Percentiles rank a stretch among this genome's conserved stretches.
Evolutionary conservation across 139 green algal species (phyloP).

Genomic region (Auxenochlorella pyrenoidosa): DNA sequence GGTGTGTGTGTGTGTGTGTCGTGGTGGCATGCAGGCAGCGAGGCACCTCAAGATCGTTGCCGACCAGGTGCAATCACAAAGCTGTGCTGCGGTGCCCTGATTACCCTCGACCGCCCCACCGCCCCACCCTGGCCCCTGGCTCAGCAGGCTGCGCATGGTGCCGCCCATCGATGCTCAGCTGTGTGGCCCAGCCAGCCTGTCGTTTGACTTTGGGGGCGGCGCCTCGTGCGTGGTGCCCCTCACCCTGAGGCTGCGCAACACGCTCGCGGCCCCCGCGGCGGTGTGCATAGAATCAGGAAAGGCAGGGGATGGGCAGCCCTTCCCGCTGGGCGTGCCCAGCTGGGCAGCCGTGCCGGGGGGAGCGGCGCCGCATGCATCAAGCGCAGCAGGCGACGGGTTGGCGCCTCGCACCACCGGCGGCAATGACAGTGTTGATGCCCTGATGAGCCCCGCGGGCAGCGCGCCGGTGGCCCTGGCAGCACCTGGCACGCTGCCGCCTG

Average conservation of each 20-base stretch:
- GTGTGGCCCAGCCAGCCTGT: neutral
- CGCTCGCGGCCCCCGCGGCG: constrained; percentile 32
- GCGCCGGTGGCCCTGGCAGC: neutral
- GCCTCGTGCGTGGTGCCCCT: constrained; percentile 61
- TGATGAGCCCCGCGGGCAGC: neutral
- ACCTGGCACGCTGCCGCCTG: constrained; percentile 37
- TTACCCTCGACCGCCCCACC: neutral
- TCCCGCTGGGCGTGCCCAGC: neutral
- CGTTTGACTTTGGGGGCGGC: constrained; percentile 64
- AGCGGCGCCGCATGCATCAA: neutral
- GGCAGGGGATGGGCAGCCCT: neutral
- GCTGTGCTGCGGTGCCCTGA: no score
- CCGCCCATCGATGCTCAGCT: constrained; percentile 36
- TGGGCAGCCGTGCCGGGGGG: neutral
- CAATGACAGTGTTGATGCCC: neutral
- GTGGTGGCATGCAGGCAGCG: no score
- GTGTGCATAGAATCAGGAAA: constrained; percentile 50
- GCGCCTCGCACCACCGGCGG: neutral
- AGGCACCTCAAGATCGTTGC: no score
- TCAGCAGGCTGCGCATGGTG: constrained; percentile 24
- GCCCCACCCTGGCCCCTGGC: neutral
- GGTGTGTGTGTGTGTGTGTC: no score
- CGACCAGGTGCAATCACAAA: no score
- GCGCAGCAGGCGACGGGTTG: neutral
- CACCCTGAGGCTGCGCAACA: constrained; percentile 67